Base-by-base conservation (phyloP, 106 monocot genomes). In the Allium sativum region DNA sequence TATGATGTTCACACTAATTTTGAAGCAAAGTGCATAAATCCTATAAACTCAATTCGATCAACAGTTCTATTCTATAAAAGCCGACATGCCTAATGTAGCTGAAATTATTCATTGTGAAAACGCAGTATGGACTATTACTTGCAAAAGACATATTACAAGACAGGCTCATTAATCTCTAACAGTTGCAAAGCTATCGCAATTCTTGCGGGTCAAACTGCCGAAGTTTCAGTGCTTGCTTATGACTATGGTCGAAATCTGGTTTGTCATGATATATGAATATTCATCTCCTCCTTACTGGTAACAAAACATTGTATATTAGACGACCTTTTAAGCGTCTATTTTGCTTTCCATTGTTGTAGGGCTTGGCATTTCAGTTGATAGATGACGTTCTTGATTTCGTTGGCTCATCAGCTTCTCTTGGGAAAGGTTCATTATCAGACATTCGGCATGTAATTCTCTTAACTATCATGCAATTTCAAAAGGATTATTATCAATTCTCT, bases 311-410 rank as follows among this genome's bases (percentile, higher is more conserved):
- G 31, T 3, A 31, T 31, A 31, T 31, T 31, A 31, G 31, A 31
- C 31, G 31, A 31, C 0, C 31, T 31, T 31, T 31, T 31, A 31
- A 31, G 31, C 1, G 31, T 31, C 31, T 31, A 3, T 31, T 31
- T 5, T 5, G 2, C 31, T 31, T 31, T 31, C 31, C 31, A 5
- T 31, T 31, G 5, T 31, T 31, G 31, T 72, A 85, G 85, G 85
- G 85, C 17, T 70, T 85, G 58, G 85, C 85, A 12, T 85, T 68
- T 72, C 85, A 85, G 75, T 70, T 85, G 69, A 81, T 85, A 53
- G 85, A 85, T 60, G 85, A 85, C 78, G 81, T 85, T 75, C 85
- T 85, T 72, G 85, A 85, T 67, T 85, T 85, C 75, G 81, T 81
- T 64, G 85, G 85, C n/a, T 81, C 78, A 16, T 71, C 85, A 65